These are phyloP conservation scores for Castanopsis chinensis DNA, from an alignment of 306 rosid genomes.

Conservation along the genomic window DNA sequence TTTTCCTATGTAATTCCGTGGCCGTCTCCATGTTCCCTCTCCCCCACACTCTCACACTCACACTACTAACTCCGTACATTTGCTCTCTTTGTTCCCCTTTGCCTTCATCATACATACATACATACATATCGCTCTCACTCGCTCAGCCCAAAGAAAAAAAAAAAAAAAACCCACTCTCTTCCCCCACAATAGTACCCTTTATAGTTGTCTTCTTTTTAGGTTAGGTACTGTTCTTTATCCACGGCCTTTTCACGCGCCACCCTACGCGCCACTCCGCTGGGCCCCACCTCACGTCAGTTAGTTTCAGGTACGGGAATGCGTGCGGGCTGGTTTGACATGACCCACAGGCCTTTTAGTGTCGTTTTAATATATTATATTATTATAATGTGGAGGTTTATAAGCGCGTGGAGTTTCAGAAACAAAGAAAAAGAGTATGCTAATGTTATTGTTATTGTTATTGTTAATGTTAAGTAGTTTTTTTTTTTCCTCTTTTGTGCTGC, in stretches of 20 bases:
- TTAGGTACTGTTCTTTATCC: neutral
- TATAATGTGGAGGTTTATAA: too few relatives aligned
- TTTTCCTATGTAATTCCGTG: conserved; percentile 47
- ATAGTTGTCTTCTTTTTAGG: too few relatives aligned
- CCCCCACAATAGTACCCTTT: too few relatives aligned
- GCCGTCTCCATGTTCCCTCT: conserved; percentile 15
- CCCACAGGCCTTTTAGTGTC: conserved; percentile 34
- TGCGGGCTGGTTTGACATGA: conserved; percentile 35
- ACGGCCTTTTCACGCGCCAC: conserved; percentile 25
- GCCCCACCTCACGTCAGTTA: conserved; percentile 44
- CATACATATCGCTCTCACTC: too few relatives aligned
- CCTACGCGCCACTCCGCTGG: conserved; percentile 38
- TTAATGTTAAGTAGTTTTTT: too few relatives aligned
- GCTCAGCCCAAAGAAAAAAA: too few relatives aligned
- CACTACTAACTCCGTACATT: neutral
- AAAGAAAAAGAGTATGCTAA: too few relatives aligned
- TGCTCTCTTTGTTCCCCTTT: neutral
- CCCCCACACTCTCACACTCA: neutral
- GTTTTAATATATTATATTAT: too few relatives aligned
- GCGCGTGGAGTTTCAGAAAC: too few relatives aligned
- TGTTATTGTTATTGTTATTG: neutral
- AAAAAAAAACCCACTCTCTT: too few relatives aligned
- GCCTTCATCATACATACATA: too few relatives aligned
- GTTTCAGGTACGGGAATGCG: conserved; percentile 58
- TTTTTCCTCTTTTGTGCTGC: neutral